Percentiles rank a stretch among this genome's conserved stretches.
phyloP scores from a whole-genome alignment of 192 early-diverging fungal species.

The Linnemannia schmuckeri region DNA sequence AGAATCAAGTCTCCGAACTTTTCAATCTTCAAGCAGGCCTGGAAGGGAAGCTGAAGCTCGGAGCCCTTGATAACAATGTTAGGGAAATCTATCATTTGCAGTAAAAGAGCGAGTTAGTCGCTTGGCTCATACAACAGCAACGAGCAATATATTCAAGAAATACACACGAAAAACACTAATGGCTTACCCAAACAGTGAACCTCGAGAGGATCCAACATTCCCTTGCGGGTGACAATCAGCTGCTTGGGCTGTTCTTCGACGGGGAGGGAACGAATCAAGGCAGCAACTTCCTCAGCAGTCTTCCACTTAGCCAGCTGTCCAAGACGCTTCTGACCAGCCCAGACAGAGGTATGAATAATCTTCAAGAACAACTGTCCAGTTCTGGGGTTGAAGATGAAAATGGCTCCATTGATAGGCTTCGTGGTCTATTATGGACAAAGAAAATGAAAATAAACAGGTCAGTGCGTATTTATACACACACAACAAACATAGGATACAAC shows the following conservation, averaged over 20 bases:
- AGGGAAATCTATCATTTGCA: conserved; percentile 88
- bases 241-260: conserved; percentile 99
- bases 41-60: conserved; percentile 98
- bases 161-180: background rate
- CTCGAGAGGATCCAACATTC: conserved; percentile 99
- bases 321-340: conserved; percentile 99
- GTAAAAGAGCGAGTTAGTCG: conserved; percentile 32
- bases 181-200: conserved; percentile 76
- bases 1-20: conserved; percentile 99
- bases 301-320: conserved; percentile 99
- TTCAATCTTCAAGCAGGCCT: conserved; percentile 97
- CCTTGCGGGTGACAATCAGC: conserved; percentile 98
- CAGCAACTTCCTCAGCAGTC: conserved; percentile 99
- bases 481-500: background rate
- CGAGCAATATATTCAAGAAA: background rate
- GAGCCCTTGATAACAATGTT: conserved; percentile 99
- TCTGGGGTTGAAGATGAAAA: conserved; percentile 99
- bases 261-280: conserved; percentile 97
- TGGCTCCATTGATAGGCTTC: conserved; percentile 99
- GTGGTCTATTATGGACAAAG: conserved; percentile 69
- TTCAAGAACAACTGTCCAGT: conserved; percentile 99
- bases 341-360: conserved; percentile 99
- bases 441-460: background rate
- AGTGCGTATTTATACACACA: background rate
- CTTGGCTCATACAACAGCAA: background rate